These are phyloP conservation scores for Yamadazyma laniorum DNA, from an alignment of 805 yeast genomes.

Conservation along the genomic window DNA sequence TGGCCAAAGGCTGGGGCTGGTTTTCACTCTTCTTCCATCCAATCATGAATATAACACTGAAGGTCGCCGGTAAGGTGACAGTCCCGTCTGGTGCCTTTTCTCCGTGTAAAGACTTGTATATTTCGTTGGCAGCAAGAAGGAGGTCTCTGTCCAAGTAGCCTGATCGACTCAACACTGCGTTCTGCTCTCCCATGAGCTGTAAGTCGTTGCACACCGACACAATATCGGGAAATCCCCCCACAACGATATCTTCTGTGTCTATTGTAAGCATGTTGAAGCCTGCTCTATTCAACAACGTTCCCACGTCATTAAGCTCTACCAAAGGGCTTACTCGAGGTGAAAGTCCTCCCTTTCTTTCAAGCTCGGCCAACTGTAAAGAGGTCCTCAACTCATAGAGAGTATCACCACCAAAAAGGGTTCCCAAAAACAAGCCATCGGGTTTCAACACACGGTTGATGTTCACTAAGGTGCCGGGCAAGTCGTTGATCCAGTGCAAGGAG, in stretches of 20 bases:
- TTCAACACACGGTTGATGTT: conserved; percentile 57
- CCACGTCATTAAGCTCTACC: conserved; percentile 75
- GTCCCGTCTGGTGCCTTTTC: conserved; percentile 47
- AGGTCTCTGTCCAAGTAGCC: conserved; percentile 51
- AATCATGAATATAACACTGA: conserved; percentile 74
- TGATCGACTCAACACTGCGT: conserved; percentile 56
- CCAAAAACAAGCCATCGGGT: conserved; percentile 83
- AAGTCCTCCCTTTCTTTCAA: conserved; percentile 75
- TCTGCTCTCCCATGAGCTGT: conserved; percentile 82
- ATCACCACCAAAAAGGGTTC: conserved; percentile 80
- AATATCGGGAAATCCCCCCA: conserved; percentile 71
- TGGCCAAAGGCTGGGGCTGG: conserved; percentile 69
- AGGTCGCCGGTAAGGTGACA: conserved; percentile 72
- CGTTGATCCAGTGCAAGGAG: conserved; percentile 83
- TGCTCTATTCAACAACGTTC: conserved; percentile 67
- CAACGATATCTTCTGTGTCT: conserved; percentile 80
- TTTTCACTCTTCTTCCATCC: conserved; percentile 79
- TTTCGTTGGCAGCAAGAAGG: conserved; percentile 67
- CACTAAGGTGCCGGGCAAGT: conserved; percentile 63
- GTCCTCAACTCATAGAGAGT: conserved; percentile 82
- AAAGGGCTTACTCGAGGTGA: conserved; percentile 81
- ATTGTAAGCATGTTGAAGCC: conserved; percentile 79
- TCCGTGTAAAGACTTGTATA: conserved; percentile 70
- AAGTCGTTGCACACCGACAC: conserved; percentile 66
- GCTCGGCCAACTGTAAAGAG: conserved; percentile 75